Evolutionary conservation across 2,329 filamentous ascomycete genomes (phyloP).

Genomic region (Fusarium graminum): DNA sequence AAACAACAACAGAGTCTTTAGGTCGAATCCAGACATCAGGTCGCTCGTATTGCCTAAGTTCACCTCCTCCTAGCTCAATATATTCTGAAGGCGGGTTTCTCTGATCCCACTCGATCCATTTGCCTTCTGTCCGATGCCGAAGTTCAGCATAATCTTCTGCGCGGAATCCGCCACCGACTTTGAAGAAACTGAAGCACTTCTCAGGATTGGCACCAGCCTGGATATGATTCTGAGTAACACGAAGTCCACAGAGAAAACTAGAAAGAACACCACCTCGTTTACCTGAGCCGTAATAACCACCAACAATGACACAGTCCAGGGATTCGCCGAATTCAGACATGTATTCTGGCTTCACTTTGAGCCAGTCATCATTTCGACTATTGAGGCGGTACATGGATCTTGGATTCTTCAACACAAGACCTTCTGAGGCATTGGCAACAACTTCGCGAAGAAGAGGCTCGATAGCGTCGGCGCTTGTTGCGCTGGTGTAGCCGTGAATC

Average conservation of each 20-base stretch:
- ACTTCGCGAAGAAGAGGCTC: constrained; percentile 85
- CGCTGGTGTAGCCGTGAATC: constrained; percentile 78
- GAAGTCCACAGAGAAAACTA: constrained; percentile 90
- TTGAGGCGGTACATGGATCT: constrained; percentile 88
- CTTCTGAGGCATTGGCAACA: constrained; percentile 88
- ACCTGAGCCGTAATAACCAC: constrained; percentile 92
- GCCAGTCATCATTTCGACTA: constrained; percentile 94
- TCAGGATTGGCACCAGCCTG: constrained; percentile 71
- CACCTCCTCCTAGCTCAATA: constrained; percentile 84
- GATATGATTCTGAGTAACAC: constrained; percentile 77
- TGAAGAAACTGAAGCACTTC: constrained; percentile 95
- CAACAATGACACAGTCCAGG: constrained; percentile 89
- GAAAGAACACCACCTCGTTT: constrained; percentile 84
- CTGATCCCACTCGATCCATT: constrained; percentile 89
- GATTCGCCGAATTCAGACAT: constrained; percentile 97
- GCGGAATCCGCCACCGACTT: constrained; percentile 93
- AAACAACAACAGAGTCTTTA: constrained; percentile 86
- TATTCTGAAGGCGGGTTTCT: constrained; percentile 81
- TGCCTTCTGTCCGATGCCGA: constrained; percentile 85
- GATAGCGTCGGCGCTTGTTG: constrained; percentile 77
- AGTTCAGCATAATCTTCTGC: constrained; percentile 88
- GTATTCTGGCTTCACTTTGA: constrained; percentile 99
- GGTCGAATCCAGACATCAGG: constrained; percentile 96
- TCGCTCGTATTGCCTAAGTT: constrained; percentile 76
- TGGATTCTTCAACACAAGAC: constrained; percentile 93